Base-by-base conservation (phyloP, 2,329 filamentous ascomycete species). In the Chaetomium olivaceum region DNA sequence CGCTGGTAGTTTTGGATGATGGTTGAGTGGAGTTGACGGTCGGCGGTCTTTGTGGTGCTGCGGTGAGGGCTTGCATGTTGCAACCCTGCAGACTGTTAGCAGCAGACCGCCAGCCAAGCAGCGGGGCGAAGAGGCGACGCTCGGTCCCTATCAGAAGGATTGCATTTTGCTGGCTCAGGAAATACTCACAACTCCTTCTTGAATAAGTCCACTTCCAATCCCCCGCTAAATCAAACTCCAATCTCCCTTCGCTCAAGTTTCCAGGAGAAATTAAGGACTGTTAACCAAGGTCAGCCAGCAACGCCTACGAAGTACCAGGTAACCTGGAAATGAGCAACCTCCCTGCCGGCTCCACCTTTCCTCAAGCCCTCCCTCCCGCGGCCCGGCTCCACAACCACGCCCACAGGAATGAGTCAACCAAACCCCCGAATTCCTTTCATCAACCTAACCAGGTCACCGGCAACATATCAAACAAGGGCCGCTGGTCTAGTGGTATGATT, bases 401-500 rank as follows among this genome's bases (percentile, higher is more conserved):
- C 58, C 48, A 54, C 48, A 52, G n/a, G 48, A 29, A 61, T 61
- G 50, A 61, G 48, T 61, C 48, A 61, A 61, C 48, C 9, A n/a
- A 48, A 25, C 27, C 19, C n/a, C n/a, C n/a, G 25, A 8, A 54
- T 12, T 14, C 16, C 48, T 21, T 50, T 19, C 21, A 61, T 54
- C 11, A 54, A 21, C 23, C 31, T 2, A 12, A 16, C 31, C 21
- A 23, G 3, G 27, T 29, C 4, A 8, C 21, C 16, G 48, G 16
- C 58, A 60, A 25, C 46, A 51, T 29, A 3, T 61, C 31, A 54
- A 61, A 16, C 36, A 62, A 66, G 67, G 65, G 67, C 67, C 66
- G 68, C 64, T 83, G 81, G 82, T 83, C 83, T 85, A 85, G 84
- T 83, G 84, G 84, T 86, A 86, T 86, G 83, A 85, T 86, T 85